A percentile compares a stretch with the other conserved stretches of the same genome.
Conservation (phyloP, 176 grass and related monocot species). For the Avena eriantha region DNA sequence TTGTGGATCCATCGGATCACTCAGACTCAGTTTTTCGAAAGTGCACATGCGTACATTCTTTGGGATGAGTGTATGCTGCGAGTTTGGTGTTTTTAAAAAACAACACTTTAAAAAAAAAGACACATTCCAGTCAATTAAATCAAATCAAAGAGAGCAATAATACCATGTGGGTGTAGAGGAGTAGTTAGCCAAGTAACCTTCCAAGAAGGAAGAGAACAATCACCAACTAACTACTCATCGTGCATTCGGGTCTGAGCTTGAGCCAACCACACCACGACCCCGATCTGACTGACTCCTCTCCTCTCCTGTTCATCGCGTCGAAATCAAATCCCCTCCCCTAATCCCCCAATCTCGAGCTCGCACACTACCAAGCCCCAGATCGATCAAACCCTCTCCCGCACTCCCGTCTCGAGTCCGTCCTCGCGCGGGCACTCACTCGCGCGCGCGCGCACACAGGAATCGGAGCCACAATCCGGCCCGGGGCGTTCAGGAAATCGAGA, state of each 20-base stretch:
- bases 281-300: background rate
- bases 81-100: too few species aligned
- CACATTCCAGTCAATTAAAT: too few species aligned
- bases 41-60: too few species aligned
- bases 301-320: slow-evolving; percentile 11
- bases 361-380: background rate
- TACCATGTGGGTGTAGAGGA: slow-evolving; percentile 13
- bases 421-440: background rate
- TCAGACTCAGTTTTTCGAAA: too few species aligned
- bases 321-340: slow-evolving; percentile 9
- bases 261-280: slow-evolving; percentile 3
- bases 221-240: slow-evolving; percentile 14
- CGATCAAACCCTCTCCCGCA: slow-evolving; percentile 6
- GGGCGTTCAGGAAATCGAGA: slow-evolving; percentile 24
- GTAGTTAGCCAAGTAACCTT: slow-evolving; percentile 30
- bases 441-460: background rate
- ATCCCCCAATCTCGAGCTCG: slow-evolving; percentile 31
- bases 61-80: too few species aligned
- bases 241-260: background rate
- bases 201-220: slow-evolving; percentile 23
- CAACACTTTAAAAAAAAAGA: background rate
- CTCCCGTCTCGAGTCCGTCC: background rate
- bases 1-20: too few species aligned
- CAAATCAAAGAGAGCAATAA: background rate
- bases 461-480: slow-evolving; percentile 7